Evolutionary conservation across 345 rosid genomes (phyloP).

Genomic region (Rhodamnia argentea): DNA sequence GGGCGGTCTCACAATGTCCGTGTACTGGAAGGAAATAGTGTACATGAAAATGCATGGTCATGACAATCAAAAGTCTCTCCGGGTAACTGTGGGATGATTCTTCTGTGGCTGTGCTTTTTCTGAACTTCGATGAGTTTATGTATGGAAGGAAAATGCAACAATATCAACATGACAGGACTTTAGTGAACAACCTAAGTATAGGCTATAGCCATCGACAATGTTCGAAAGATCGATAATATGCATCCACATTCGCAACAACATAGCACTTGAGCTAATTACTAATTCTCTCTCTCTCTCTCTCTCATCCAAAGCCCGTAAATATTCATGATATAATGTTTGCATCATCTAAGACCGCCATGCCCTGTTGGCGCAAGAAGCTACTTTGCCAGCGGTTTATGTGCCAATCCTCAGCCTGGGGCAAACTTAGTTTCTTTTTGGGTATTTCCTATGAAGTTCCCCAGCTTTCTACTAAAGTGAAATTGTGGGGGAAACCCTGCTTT

Average conservation of each 20-base stretch:
- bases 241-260: background rate
- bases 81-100: background rate
- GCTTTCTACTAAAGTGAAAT: background rate
- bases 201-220: background rate
- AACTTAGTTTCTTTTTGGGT: background rate
- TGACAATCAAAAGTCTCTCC: background rate
- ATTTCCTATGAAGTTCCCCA: background rate
- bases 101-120: background rate
- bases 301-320: background rate
- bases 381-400: background rate
- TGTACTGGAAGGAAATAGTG: background rate
- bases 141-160: background rate
- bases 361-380: background rate
- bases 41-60: background rate
- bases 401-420: background rate
- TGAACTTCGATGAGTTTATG: background rate
- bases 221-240: background rate
- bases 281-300: background rate
- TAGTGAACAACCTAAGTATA: too few species aligned
- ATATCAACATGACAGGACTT: background rate
- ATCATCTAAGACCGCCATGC: background rate
- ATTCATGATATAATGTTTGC: background rate
- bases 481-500: background rate
- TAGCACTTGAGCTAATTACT: background rate
- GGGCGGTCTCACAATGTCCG: background rate